Base-by-base conservation (phyloP, 495 filamentous ascomycete species). In the Bacidia rubella region DNA sequence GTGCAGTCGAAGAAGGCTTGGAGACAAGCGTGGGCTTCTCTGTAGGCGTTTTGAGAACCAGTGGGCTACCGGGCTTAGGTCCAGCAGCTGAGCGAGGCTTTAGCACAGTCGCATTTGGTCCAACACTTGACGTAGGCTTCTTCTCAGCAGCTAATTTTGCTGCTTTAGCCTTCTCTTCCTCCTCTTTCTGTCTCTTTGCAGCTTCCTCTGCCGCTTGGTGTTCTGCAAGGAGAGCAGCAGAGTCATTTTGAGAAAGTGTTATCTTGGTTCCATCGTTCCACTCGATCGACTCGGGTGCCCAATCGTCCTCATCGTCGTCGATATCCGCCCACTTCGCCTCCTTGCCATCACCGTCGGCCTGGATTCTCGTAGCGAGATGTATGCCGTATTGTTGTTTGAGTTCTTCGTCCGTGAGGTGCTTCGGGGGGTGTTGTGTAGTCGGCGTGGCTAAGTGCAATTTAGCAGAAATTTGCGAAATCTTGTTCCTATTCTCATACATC, bases 221-320 rank as follows among this genome's bases (percentile, higher is more conserved):
- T 44, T 75, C 62, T 25, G 65, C 59, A 35, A 67, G 65, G 11
- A 67, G 51, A 11, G 65, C 54, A 9, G 61, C 56, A 47, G 79
- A 75, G 35, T 85, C 78, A 27, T 73, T 63, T 41, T 83, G 78
- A 12, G 82, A 80, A 9, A 94, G 73, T 35, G 80, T 84, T 51
- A 89, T 86, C 69, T 97, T 96, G 12, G 90, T 97, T 27, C 90
- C 90, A 66, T 99, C 92, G 57, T 84, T 88, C 92, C 92, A 99
- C 57, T 94, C 87, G 54, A 97, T 94, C 5, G 85, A 83, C 56
- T 97, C 90, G 0, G 92, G 93, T 2, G 85, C 88, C 92, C 92
- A 99, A 63, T 97, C 90, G 52, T 97, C 92, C 63, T 96, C 89
- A 57, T 99, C 92, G 53, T 99, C 92, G 54, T 97, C 92, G 53